A percentile compares a stretch with the other conserved stretches of the same genome.
Evolutionary conservation across 2,329 filamentous ascomycete species (phyloP).

Genomic region (Geosmithia morbida): DNA sequence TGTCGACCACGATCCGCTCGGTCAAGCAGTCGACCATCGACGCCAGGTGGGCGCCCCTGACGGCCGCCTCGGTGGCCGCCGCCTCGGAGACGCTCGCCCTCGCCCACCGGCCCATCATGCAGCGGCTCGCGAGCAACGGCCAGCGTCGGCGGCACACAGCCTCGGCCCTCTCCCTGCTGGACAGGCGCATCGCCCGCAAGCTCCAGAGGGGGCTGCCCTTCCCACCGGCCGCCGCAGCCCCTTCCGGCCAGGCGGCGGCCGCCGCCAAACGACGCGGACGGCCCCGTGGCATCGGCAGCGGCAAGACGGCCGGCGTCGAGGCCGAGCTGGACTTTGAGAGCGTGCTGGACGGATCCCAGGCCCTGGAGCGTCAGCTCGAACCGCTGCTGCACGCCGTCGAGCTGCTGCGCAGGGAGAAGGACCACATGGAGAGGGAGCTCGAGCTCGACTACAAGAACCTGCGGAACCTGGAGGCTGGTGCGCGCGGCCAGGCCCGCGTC

Average conservation of each 20-base stretch:
- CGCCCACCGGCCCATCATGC: slow-evolving; percentile 46
- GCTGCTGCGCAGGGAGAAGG: slow-evolving; percentile 43
- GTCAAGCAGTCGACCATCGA: slow-evolving; percentile 52
- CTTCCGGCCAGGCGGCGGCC: slow-evolving; percentile 1
- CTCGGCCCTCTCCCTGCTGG: slow-evolving; percentile 37
- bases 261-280: neutral
- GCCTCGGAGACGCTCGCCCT: slow-evolving; percentile 42
- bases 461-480: slow-evolving; percentile 37
- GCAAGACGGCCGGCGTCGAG: slow-evolving; percentile 27
- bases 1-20: slow-evolving; percentile 32
- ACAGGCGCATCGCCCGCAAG: slow-evolving; percentile 41
- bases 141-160: slow-evolving; percentile 37
- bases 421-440: slow-evolving; percentile 38
- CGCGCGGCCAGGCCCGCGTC: slow-evolving; percentile 34
- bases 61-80: slow-evolving; percentile 35
- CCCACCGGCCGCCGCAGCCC: slow-evolving; percentile 28
- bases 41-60: slow-evolving; percentile 50
- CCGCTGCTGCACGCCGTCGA: slow-evolving; percentile 48
- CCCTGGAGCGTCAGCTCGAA: slow-evolving; percentile 43
- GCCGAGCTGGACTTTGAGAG: slow-evolving; percentile 53
- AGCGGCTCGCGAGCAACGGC: slow-evolving; percentile 33
- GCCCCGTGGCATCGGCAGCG: slow-evolving; percentile 5
- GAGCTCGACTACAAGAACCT: slow-evolving; percentile 39
- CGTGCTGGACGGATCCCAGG: slow-evolving; percentile 42
- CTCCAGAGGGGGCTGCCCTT: slow-evolving; percentile 50